phyloP scores from a whole-genome alignment of 768 basidiomycete genomes.

The Russula emetica region DNA sequence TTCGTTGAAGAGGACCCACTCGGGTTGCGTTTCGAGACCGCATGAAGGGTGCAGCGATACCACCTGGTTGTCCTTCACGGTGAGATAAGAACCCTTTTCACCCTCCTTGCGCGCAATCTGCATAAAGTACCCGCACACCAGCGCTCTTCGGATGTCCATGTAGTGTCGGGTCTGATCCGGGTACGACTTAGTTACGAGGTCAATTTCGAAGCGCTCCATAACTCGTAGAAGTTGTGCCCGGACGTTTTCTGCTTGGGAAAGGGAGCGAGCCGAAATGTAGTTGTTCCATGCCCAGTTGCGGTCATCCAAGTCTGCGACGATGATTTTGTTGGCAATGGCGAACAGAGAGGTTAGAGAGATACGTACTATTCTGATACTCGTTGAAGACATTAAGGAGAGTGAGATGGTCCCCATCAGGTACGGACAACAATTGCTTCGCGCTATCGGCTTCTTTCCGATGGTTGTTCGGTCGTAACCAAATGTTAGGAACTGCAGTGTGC shows the following conservation, averaged over 20 bases:
- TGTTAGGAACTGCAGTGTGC: slow-evolving; percentile 70
- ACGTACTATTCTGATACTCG: slow-evolving; percentile 76
- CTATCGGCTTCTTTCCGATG: slow-evolving; percentile 87
- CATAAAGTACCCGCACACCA: slow-evolving; percentile 97
- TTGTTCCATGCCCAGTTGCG: slow-evolving; percentile 87
- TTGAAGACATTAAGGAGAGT: slow-evolving; percentile 95
- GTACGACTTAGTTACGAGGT: slow-evolving; percentile 62
- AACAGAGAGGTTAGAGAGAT: neutral
- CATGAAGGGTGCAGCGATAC: slow-evolving; percentile 83
- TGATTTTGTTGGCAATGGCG: neutral
- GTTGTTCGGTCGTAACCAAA: slow-evolving; percentile 90
- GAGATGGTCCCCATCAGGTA: slow-evolving; percentile 96
- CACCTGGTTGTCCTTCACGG: slow-evolving; percentile 92
- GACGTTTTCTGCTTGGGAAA: slow-evolving; percentile 91
- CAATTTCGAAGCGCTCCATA: slow-evolving; percentile 89
- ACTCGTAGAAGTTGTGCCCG: slow-evolving; percentile 80
- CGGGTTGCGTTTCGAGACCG: slow-evolving; percentile 80
- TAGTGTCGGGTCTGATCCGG: slow-evolving; percentile 51
- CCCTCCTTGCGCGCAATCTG: slow-evolving; percentile 95
- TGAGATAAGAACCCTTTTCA: slow-evolving; percentile 81
- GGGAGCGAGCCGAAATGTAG: slow-evolving; percentile 77
- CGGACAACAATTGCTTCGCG: slow-evolving; percentile 81
- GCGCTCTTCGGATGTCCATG: slow-evolving; percentile 69
- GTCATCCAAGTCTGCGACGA: slow-evolving; percentile 45
- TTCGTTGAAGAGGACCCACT: slow-evolving; percentile 92